phyloP scores from a whole-genome alignment of 1,284 basidiomycete genomes.

The Leucoagaricus sp. region DNA sequence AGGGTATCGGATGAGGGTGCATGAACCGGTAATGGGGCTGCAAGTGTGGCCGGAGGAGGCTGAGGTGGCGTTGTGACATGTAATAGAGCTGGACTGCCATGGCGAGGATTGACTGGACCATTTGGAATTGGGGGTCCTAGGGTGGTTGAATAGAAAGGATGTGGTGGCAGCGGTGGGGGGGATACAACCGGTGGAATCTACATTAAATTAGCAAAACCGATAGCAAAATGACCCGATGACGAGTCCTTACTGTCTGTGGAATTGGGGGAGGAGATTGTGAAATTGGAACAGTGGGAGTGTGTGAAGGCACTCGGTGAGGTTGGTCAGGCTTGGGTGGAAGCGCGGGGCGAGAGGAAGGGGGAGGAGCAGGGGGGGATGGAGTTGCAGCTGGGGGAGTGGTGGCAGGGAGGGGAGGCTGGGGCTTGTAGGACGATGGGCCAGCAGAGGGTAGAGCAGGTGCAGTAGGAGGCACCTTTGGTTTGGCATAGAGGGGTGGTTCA shows the following conservation, averaged over 20 bases:
- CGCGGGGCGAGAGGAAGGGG: conserved; percentile 25
- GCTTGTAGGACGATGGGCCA: conserved; percentile 15
- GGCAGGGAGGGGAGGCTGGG: conserved; percentile 14
- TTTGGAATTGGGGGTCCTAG: conserved; percentile 16
- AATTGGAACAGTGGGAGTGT: conserved; percentile 19
- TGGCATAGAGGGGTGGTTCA: conserved; percentile 90
- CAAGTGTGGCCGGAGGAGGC: background rate
- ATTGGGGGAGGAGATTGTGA: conserved; percentile 12
- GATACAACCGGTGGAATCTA: conserved; percentile 14
- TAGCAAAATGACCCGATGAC: background rate
- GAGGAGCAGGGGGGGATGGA: conserved; percentile 11
- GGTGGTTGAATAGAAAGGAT: conserved; percentile 3
- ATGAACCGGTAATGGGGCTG: conserved; percentile 9
- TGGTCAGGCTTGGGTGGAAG: conserved; percentile 26
- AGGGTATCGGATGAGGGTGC: background rate
- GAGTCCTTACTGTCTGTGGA: background rate
- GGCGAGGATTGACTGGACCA: conserved; percentile 11
- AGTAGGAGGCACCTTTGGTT: conserved; percentile 48
- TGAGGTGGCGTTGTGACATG: background rate
- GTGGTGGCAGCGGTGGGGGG: conserved; percentile 20
- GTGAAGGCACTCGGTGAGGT: conserved; percentile 24
- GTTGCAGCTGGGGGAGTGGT: conserved; percentile 18
- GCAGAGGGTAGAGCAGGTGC: conserved; percentile 13
- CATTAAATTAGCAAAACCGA: conserved; percentile 42
- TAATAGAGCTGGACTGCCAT: conserved; percentile 5